A percentile compares a stretch with the other conserved stretches of the same genome.
Evolutionary conservation across 768 basidiomycete species (phyloP).

Genomic region (Mycena galopus): DNA sequence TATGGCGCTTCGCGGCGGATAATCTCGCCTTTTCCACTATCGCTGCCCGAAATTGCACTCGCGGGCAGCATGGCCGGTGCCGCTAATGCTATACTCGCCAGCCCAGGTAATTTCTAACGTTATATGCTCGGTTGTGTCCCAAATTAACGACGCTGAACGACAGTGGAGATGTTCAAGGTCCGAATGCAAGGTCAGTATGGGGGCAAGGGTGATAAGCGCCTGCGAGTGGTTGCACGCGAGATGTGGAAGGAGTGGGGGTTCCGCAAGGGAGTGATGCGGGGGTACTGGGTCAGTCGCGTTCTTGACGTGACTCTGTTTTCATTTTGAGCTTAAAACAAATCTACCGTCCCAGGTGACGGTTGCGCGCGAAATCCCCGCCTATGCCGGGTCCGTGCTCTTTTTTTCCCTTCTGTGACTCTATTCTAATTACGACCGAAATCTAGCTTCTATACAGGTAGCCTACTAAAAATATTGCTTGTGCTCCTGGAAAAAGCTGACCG

Average conservation of each 20-base stretch:
- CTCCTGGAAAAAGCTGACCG: background rate
- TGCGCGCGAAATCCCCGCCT: conserved; percentile 94
- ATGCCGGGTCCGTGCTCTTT: conserved; percentile 77
- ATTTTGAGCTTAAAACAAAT: too few species aligned
- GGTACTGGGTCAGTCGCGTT: conserved; percentile 82
- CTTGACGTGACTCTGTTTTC: background rate
- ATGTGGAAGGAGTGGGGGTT: conserved; percentile 94
- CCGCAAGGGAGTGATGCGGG: conserved; percentile 91
- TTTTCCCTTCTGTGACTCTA: background rate
- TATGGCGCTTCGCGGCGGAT: conserved; percentile 86
- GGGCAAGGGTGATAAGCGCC: conserved; percentile 78
- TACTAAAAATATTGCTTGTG: background rate
- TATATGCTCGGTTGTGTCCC: background rate
- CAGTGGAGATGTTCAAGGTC: conserved; percentile 99
- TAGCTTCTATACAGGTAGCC: conserved; percentile 77
- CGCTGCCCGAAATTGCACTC: conserved; percentile 84
- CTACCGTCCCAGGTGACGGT: conserved; percentile 93
- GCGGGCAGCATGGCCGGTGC: conserved; percentile 96
- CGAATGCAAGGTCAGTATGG: conserved; percentile 98
- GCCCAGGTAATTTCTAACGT: conserved; percentile 69
- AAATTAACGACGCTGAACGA: background rate
- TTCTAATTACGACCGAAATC: background rate
- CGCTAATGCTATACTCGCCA: conserved; percentile 89
- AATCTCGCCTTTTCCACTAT: conserved; percentile 89
- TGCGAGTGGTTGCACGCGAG: conserved; percentile 78